Percentiles rank a stretch among this genome's conserved stretches.
These are phyloP conservation scores for Pseudoscleropodium purum DNA, from an alignment of 225 moss, liverwort and hornwort genomes.

Conservation along the genomic window DNA sequence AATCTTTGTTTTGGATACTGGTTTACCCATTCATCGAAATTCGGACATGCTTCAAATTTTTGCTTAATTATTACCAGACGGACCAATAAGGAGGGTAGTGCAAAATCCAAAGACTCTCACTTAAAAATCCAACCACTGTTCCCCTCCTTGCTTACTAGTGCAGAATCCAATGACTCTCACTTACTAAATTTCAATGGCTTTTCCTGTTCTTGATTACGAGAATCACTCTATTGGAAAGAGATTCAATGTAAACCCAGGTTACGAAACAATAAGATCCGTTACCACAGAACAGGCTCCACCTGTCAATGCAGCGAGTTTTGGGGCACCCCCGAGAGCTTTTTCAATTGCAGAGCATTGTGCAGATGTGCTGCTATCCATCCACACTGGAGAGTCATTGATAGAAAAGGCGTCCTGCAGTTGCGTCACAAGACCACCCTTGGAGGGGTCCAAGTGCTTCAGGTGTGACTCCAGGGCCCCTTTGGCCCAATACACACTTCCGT, in stretches of 20 bases:
- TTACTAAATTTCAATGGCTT: neutral
- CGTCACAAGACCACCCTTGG: slow-evolving; percentile 23
- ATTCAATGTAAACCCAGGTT: neutral
- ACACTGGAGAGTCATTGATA: slow-evolving; percentile 68
- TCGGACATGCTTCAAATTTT: neutral
- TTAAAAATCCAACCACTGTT: neutral
- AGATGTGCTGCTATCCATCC: slow-evolving; percentile 95
- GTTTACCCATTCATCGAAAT: neutral
- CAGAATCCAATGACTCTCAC: neutral
- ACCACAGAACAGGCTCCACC: neutral
- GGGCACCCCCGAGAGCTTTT: slow-evolving; percentile 58
- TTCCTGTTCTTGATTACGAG: neutral
- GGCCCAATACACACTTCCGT: slow-evolving; percentile 92
- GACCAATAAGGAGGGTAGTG: neutral
- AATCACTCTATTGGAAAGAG: neutral
- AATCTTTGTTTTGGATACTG: neutral
- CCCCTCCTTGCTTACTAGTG: neutral
- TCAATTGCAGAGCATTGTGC: slow-evolving; percentile 77
- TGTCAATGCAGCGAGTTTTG: slow-evolving; percentile 50
- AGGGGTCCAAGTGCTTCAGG: slow-evolving; percentile 36
- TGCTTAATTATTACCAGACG: neutral
- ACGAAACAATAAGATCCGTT: neutral
- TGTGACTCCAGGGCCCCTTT: slow-evolving; percentile 26
- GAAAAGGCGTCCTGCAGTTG: slow-evolving; percentile 66
- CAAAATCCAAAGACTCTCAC: neutral